phyloP scores from a whole-genome alignment of 305 asterid species.

The Solanum aculeatissimum region DNA sequence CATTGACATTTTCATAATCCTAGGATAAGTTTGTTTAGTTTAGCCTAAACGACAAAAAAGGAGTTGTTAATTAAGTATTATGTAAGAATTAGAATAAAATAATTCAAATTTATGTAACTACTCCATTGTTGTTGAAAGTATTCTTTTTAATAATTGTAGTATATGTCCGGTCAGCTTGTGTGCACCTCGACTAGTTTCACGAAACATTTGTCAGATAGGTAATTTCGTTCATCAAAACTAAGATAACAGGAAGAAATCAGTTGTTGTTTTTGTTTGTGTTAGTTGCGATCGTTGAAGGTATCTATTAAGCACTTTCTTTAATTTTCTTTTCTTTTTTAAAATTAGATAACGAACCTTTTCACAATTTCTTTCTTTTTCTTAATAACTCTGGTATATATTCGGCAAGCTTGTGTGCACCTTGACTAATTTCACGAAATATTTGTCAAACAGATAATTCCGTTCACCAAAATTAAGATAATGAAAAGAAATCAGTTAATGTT shows the following conservation, averaged over 20 bases:
- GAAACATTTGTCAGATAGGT: background rate
- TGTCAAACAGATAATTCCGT: no score
- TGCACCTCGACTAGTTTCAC: background rate
- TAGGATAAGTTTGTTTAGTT: conserved; percentile 22
- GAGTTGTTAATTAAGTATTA: background rate
- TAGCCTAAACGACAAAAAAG: background rate
- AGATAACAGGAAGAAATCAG: background rate
- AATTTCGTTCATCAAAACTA: background rate
- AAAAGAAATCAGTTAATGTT: background rate
- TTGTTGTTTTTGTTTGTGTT: background rate
- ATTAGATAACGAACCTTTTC: no score
- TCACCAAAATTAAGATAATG: no score
- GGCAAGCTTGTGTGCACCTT: no score
- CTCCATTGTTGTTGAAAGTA: conserved; percentile 14
- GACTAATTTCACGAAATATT: no score
- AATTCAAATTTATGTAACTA: conserved; percentile 10
- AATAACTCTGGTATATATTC: no score
- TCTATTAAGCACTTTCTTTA: background rate
- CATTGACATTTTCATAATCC: conserved; percentile 19
- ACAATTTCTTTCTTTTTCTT: background rate
- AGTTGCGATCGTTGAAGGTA: background rate
- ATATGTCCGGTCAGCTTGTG: background rate
- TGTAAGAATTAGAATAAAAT: background rate
- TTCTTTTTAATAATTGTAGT: background rate
- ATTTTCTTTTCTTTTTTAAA: no score